phyloP scores from a whole-genome alignment of 2,329 filamentous ascomycete species.

The Coniochaeta prunicola region DNA sequence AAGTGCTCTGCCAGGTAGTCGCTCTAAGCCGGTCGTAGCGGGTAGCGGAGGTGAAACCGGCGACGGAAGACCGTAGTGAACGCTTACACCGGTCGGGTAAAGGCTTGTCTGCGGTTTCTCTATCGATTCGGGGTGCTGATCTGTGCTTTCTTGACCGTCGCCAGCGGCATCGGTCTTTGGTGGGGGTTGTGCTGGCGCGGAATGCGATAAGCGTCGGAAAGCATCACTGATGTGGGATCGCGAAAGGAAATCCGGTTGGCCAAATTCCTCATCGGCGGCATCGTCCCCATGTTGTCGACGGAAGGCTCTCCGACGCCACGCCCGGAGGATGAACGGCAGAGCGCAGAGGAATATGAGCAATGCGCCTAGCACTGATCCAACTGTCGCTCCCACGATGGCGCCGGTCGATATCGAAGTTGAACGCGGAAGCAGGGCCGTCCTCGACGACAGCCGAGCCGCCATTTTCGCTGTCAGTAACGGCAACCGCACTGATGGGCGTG shows the following conservation, averaged over 20 bases:
- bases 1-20: background rate
- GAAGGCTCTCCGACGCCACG: constrained; percentile 14
- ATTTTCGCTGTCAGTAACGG: background rate
- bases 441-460: constrained; percentile 12
- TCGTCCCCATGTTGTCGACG: constrained; percentile 14
- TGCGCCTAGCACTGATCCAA: constrained; percentile 22
- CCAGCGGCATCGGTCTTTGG: background rate
- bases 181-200: background rate
- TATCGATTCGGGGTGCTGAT: constrained; percentile 6
- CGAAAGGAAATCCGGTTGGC: constrained; percentile 7
- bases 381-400: constrained; percentile 24
- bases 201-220: constrained; percentile 7
- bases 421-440: constrained; percentile 14
- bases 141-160: constrained; percentile 6
- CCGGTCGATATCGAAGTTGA: constrained; percentile 18
- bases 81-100: constrained; percentile 9
- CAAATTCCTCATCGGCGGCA: constrained; percentile 16
- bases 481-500: background rate
- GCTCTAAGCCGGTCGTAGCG: constrained; percentile 6
- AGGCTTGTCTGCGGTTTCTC: constrained; percentile 8
- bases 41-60: constrained; percentile 13
- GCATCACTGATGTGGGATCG: constrained; percentile 9
- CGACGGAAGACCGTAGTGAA: constrained; percentile 14
- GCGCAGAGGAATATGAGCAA: constrained; percentile 19
- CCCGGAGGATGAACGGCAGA: constrained; percentile 24